Evolutionary conservation across 2,329 filamentous ascomycete species (phyloP).

Genomic region (Alternaria metachromatica): DNA sequence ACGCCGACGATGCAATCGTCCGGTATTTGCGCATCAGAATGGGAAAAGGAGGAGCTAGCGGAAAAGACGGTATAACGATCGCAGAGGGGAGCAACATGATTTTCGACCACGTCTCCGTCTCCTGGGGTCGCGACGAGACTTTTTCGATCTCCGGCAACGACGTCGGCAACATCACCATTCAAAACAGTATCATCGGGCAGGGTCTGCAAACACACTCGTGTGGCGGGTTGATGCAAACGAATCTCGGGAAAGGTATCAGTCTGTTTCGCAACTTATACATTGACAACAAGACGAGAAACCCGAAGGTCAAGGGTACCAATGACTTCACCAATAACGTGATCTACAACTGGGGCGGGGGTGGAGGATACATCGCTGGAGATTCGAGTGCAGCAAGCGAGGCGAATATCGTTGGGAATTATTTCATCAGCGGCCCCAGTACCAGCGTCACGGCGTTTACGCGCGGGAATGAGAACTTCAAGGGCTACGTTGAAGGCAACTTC

Average conservation of each 20-base stretch:
- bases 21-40: slow-evolving; percentile 64
- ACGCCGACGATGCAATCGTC: slow-evolving; percentile 61
- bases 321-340: slow-evolving; percentile 61
- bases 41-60: slow-evolving; percentile 58
- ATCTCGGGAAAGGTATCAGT: slow-evolving; percentile 55
- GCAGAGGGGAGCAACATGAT: slow-evolving; percentile 62
- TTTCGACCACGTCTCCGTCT: slow-evolving; percentile 62
- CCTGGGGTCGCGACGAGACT: slow-evolving; percentile 64
- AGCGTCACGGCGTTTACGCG: slow-evolving; percentile 60
- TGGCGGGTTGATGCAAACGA: slow-evolving; percentile 59
- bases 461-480: slow-evolving; percentile 63
- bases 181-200: slow-evolving; percentile 62
- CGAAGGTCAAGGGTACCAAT: slow-evolving; percentile 64
- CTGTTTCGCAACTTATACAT: slow-evolving; percentile 64
- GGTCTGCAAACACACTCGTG: slow-evolving; percentile 62
- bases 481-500: slow-evolving; percentile 61
- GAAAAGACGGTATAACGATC: slow-evolving; percentile 63
- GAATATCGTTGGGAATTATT: slow-evolving; percentile 65
- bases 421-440: slow-evolving; percentile 62
- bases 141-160: slow-evolving; percentile 59
- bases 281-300: slow-evolving; percentile 64
- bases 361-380: slow-evolving; percentile 63
- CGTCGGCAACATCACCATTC: slow-evolving; percentile 57
- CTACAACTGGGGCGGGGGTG: slow-evolving; percentile 64
- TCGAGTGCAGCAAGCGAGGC: slow-evolving; percentile 56